Base-by-base conservation (phyloP, 192 early-diverging fungal genomes). In the Linnemannia elongata region DNA sequence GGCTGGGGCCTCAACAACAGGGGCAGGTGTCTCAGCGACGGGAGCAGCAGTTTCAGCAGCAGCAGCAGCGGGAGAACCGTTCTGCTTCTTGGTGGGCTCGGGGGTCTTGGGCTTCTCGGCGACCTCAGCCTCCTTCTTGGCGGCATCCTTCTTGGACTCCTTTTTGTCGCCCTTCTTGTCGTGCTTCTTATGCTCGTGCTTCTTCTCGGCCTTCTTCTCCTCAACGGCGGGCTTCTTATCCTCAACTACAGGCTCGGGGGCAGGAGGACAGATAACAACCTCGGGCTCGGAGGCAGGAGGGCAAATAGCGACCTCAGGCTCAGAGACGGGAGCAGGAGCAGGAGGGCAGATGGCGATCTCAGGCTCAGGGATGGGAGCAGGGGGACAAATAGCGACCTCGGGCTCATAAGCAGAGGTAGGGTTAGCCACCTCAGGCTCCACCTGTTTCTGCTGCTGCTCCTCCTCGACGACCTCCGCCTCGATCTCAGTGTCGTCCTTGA, bases 401-500 rank as follows among this genome's bases (percentile, higher is more conserved):
- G 74, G 20, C 10, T 60, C 42, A 3, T n/a, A n/a, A n/a, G n/a
- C n/a, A n/a, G n/a, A n/a, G n/a, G n/a, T n/a, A n/a, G n/a, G n/a
- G n/a, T n/a, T 33, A 39, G 42, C 36, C 72, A n/a, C 38, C 55
- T 82, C 72, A 7, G 60, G 38, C 22, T 74, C 55, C 57, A 27
- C 24, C 60, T 66, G 30, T n/a, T n/a, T n/a, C 27, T 66, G 60
- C 55, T 60, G 55, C 60, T 66, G 27, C 36, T 77, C 72, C 20
- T 85, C 85, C 20, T 42, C 81, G 17, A 68, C 80, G 69, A 42
- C 38, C 36, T 88, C 42, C 57, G 63, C 60, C 36, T 77, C 70
- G 44, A 45, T 12, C 18, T 94, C 94, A 72, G 88, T 88, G 77
- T 98, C 97, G n/a, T 99, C 97, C 85, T 96, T 96, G 85, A 99